A percentile compares a stretch with the other conserved stretches of the same genome.
Conservation (phyloP, 805 yeast genomes). For the Schizosaccharomyces octosporus region DNA sequence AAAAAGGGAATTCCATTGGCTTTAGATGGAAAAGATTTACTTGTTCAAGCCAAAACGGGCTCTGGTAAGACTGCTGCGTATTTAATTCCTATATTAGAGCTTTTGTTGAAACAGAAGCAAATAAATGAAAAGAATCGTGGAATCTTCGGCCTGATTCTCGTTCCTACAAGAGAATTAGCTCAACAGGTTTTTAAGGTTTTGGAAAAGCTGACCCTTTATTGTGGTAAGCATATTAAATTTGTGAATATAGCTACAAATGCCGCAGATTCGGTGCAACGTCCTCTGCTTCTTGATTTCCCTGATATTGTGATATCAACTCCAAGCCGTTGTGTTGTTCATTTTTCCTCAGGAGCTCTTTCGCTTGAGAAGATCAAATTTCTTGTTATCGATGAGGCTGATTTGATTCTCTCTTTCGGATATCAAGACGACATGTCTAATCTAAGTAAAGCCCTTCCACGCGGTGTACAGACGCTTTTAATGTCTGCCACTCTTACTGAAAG, state of each 20-base stretch:
- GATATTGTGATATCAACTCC: constrained; percentile 76
- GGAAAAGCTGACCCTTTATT: constrained; percentile 40
- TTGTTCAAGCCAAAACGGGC: constrained; percentile 87
- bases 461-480: constrained; percentile 78
- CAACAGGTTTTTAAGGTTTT: constrained; percentile 58
- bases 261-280: constrained; percentile 41
- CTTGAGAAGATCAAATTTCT: constrained; percentile 37
- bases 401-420: constrained; percentile 73
- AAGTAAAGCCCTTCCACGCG: constrained; percentile 41
- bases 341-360: constrained; percentile 23
- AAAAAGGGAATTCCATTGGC: constrained; percentile 82
- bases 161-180: constrained; percentile 81
- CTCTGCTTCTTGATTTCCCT: constrained; percentile 50
- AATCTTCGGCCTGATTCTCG: constrained; percentile 46
- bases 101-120: constrained; percentile 24
- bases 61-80: constrained; percentile 91
- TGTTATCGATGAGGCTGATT: constrained; percentile 87
- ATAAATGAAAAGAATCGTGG: constrained; percentile 10
- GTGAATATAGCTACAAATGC: constrained; percentile 45
- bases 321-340: constrained; percentile 33
- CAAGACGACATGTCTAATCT: constrained; percentile 56
- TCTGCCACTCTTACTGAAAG: constrained; percentile 87
- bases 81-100: constrained; percentile 62
- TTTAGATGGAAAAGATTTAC: constrained; percentile 67
- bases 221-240: constrained; percentile 37